Evolutionary conservation across 192 early-diverging fungal genomes (phyloP).

Genomic region (Coemansia sp.): DNA sequence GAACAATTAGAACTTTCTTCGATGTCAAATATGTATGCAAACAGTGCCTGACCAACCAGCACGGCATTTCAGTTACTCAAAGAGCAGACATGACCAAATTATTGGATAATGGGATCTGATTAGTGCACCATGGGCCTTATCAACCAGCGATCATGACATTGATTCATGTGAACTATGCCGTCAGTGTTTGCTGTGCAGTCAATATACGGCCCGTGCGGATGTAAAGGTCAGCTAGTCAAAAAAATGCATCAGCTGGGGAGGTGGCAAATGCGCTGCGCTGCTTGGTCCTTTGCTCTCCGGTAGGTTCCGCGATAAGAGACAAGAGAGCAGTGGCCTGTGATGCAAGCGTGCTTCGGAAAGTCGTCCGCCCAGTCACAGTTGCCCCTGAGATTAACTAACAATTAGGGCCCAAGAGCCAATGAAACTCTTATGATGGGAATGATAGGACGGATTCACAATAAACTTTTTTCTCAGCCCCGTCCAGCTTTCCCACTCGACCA

Average conservation of each 20-base stretch:
- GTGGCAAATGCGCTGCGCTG: neutral
- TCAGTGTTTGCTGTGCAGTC: neutral
- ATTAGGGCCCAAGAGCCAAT: neutral
- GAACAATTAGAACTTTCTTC: neutral
- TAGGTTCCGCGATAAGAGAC: conserved; percentile 2
- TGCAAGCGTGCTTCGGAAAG: neutral
- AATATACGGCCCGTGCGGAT: neutral
- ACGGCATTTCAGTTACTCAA: neutral
- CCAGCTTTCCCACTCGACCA: neutral
- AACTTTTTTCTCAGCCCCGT: neutral
- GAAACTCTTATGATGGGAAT: neutral
- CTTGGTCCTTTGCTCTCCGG: conserved; percentile 5
- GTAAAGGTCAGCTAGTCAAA: neutral
- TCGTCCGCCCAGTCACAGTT: neutral
- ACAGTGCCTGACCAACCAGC: neutral
- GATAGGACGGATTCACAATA: conserved; percentile 4
- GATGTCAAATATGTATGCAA: neutral
- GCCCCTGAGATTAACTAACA: neutral
- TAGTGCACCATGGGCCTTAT: neutral
- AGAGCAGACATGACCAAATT: neutral
- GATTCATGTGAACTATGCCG: neutral
- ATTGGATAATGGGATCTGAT: neutral
- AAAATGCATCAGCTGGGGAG: neutral
- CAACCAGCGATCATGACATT: neutral
- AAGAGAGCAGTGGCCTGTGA: neutral